Evolutionary conservation across 208 protist genomes (phyloP).

Genomic region (Naegleria lovaniensis): DNA sequence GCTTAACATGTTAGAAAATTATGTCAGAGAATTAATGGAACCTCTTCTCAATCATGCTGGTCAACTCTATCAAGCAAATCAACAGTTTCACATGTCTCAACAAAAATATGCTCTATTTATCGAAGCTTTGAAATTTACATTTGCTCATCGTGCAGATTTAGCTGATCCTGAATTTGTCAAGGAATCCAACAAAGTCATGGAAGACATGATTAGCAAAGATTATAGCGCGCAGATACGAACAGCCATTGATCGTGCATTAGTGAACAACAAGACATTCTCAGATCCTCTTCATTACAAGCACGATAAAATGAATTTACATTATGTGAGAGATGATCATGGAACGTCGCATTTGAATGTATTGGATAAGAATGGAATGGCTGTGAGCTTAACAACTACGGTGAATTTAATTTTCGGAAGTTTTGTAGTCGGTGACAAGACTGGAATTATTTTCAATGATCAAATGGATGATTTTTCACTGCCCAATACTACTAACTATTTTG

Average conservation of each 20-base stretch:
- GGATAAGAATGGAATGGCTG: conserved; percentile 42
- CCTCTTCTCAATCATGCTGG: not conserved
- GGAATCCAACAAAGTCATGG: not conserved
- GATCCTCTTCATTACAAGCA: conserved; percentile 27
- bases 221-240: not conserved
- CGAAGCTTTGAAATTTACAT: not conserved
- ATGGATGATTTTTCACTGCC: conserved; percentile 52
- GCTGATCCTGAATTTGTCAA: not conserved
- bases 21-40: not conserved
- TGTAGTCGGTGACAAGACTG: conserved; percentile 37
- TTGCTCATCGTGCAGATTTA: not conserved
- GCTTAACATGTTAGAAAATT: conserved; percentile 3
- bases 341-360: conserved; percentile 48
- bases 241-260: not conserved
- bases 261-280: not conserved
- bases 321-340: conserved; percentile 33
- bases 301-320: not conserved
- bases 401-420: conserved; percentile 49
- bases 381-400: conserved; percentile 47
- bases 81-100: not conserved
- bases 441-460: conserved; percentile 53
- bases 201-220: not conserved
- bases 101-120: not conserved
- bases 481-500: conserved; percentile 41
- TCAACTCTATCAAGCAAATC: not conserved